Evolutionary conservation across 2,329 filamentous ascomycete species (phyloP), one percentile per base, ranked within the genome.

Genomic region (Metarhizium album): DNA sequence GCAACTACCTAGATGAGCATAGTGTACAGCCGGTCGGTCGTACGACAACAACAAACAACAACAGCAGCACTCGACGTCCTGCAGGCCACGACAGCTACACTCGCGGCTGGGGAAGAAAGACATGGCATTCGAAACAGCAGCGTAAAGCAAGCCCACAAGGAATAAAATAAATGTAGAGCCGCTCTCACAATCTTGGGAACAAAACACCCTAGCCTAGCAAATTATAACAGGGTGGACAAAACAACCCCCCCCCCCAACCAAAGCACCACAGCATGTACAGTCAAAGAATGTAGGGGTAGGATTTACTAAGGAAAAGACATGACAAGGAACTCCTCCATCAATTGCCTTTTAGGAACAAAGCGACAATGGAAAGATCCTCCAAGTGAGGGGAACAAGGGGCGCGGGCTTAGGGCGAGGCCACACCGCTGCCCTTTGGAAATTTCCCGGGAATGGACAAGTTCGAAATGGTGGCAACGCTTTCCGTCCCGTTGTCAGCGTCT

Each of bases 371-470:
- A 40, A 20, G 20, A 2, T 20, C 7, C 5, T 8, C 16, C 3
- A 9, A 18, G 11, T 9, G n/a, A 20, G 20, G 3, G 2, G 13
- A n/a, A n/a, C n/a, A n/a, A n/a, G n/a, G n/a, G n/a, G n/a, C n/a
- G n/a, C n/a, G n/a, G 2, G 13, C 13, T 50, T 23, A 63, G 16
- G 42, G 40, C 43, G 49, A 63, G 60, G 77, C 52, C 71, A 82
- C 58, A 54, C 69, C 57, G 49, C 54, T 62, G 20, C 46, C 50
- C 55, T 66, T 72, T 8, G 82, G 82, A 61, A 76, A 89, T 57
- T 83, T 75, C 11, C 85, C 85, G 3, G 85, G 85, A 18, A 89
- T 76, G 60, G 86, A 83, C 47, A 88, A 66, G 60, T 83, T 76
- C 50, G 80, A 82, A 43, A 86, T 78, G 27, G 76, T 79, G 13